A percentile compares a stretch with the other conserved stretches of the same genome.
These are phyloP conservation scores for Echites panduratus DNA, from an alignment of 257 asterid species.

Conservation along the genomic window DNA sequence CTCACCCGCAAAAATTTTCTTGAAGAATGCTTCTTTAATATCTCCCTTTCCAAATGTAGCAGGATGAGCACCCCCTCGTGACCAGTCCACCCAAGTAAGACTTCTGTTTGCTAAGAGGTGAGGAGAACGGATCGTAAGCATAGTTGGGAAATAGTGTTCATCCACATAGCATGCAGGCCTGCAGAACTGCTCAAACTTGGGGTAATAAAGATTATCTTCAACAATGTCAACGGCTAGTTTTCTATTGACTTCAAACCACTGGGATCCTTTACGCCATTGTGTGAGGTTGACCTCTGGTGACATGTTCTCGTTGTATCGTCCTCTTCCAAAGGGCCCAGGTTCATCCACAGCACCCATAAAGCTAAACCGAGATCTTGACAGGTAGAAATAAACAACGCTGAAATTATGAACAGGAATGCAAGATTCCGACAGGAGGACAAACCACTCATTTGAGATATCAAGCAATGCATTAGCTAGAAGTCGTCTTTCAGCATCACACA, in stretches of 20 bases:
- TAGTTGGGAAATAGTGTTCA: constrained; percentile 48
- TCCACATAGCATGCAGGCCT: constrained; percentile 41
- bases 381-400: constrained; percentile 28
- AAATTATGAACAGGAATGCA: constrained; percentile 43
- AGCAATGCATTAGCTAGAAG: constrained; percentile 44
- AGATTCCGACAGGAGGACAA: constrained; percentile 40
- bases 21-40: constrained; percentile 42
- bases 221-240: constrained; percentile 35
- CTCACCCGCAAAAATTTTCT: constrained; percentile 31
- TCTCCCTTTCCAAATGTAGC: constrained; percentile 70
- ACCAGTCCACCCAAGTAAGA: constrained; percentile 90
- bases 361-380: constrained; percentile 36
- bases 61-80: constrained; percentile 92
- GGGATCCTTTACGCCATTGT: constrained; percentile 45
- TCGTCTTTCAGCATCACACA: constrained; percentile 50
- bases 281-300: constrained; percentile 31
- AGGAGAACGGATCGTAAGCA: constrained; percentile 65
- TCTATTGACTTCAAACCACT: constrained; percentile 43
- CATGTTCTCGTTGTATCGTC: constrained; percentile 34
- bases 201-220: constrained; percentile 28
- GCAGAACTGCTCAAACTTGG: constrained; percentile 39
- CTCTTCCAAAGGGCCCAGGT: constrained; percentile 38
- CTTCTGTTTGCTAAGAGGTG: constrained; percentile 66
- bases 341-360: constrained; percentile 37
- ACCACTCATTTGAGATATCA: constrained; percentile 43